phyloP scores from a whole-genome alignment of 139 green algal genomes.

The Chlorella sp. region DNA sequence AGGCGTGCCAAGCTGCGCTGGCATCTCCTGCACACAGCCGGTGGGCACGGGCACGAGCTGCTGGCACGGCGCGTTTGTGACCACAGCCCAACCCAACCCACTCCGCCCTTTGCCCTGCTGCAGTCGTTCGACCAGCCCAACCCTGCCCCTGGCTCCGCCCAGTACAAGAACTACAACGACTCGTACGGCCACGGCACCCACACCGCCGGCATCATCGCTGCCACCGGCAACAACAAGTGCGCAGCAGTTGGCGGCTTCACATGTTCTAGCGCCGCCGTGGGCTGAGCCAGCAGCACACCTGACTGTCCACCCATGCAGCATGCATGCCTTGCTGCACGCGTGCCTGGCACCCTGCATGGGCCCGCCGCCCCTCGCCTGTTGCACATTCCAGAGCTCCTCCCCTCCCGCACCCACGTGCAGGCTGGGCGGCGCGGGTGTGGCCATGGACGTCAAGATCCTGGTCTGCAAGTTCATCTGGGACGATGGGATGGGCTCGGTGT shows the following conservation, averaged over 20 bases:
- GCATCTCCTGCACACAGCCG: too few species aligned
- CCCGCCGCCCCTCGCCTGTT: background rate
- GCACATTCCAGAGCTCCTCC: too few species aligned
- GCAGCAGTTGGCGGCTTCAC: conserved; percentile 29
- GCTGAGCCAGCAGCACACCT: too few species aligned
- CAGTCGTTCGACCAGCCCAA: conserved; percentile 2
- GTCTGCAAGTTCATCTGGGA: conserved; percentile 52
- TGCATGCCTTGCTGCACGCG: background rate
- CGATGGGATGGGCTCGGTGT: conserved; percentile 42
- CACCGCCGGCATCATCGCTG: conserved; percentile 61
- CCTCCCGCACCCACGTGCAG: background rate
- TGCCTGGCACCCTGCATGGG: background rate
- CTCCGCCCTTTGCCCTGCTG: background rate
- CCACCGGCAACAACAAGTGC: conserved; percentile 46
- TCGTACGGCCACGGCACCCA: conserved; percentile 53
- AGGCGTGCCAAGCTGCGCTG: too few species aligned
- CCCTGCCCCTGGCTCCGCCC: background rate
- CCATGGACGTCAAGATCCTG: conserved; percentile 33
- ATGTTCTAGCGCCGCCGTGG: too few species aligned
- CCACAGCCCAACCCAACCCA: too few species aligned
- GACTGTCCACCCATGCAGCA: too few species aligned
- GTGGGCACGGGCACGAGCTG: too few species aligned
- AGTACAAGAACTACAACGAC: conserved; percentile 34
- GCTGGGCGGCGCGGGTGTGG: conserved; percentile 32
- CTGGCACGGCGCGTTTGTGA: too few species aligned